Evolutionary conservation across 306 rosid species (phyloP), one percentile per base, ranked within the genome.

Genomic region (Cicer chorassanicum): DNA sequence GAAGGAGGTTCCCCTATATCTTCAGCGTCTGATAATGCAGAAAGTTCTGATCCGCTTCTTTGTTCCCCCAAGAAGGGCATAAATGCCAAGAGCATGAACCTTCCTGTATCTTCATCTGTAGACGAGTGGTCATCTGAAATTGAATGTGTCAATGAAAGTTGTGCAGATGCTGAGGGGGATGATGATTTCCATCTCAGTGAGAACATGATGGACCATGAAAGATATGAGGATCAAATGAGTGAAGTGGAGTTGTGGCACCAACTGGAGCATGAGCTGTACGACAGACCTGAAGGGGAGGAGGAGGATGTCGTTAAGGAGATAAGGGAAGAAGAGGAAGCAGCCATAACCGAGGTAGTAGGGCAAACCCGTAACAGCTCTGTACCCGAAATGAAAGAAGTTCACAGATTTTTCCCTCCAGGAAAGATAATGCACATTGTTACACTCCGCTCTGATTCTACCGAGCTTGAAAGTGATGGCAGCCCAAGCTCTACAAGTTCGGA

Each of bases 241-340:
- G 97, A 94, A 83, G 99, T 76, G 34, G 95, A 92, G 79, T 70
- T 92, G 85, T 92, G 99, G 99, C 91, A 94, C 29, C 95, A 87
- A 78, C 93, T 92, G 51, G 96, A 94, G 77, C 97, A 90, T 21
- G 95, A 90, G 70, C 89, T 94, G 70, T 86, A 87, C 46, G 93
- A 89, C 53, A 65, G 76, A 71, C 55, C 72, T 4, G 89, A 85
- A 43, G 82, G 67, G 5, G 91, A 78, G 75, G 93, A 83, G 57
- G 84, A 73, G 34, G 92, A 90, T 78, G 88, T 86, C 59, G 87
- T 70, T 10, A 86, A 87, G 53, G 87, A 85, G 79, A 89, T 88
- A 64, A 88, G 90, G 77, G 93, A 92, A 82, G 93, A 92, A 85
- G 91, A 65, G 81, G 90, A 44, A 78, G 90, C 88, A 36, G 87